Evolutionary conservation across 805 yeast genomes (phyloP).

Genomic region (Cyberlindnera xylosilytica): DNA sequence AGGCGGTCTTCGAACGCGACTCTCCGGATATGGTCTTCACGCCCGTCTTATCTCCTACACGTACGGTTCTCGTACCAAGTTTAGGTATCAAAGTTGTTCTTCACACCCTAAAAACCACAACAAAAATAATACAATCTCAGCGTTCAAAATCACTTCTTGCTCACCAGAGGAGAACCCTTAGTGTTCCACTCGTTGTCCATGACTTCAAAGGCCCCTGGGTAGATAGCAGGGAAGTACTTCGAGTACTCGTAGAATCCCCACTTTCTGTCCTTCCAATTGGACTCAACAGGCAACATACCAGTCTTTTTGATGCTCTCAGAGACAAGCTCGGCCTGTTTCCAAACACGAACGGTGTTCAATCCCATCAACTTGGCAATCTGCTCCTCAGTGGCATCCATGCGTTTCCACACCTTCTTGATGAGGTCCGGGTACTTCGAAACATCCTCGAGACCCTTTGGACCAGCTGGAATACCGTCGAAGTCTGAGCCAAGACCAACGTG

Average conservation of each 20-base stretch:
- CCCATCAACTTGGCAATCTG: conserved; percentile 44
- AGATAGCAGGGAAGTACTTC: conserved; percentile 36
- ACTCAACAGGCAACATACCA: conserved; percentile 29
- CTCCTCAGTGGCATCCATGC: conserved; percentile 40
- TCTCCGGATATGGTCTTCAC: too few species aligned
- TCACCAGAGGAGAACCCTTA: too few species aligned
- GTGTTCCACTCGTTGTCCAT: conserved; percentile 12
- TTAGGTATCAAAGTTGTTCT: too few species aligned
- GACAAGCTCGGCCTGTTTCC: conserved; percentile 39
- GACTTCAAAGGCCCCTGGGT: conserved; percentile 29
- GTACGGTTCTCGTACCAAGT: too few species aligned
- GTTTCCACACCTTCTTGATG: conserved; percentile 32
- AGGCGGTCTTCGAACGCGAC: too few species aligned
- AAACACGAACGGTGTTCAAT: conserved; percentile 41
- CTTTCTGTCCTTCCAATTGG: conserved; percentile 39
- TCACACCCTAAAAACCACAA: too few species aligned
- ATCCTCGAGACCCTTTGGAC: conserved; percentile 51
- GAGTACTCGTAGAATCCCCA: conserved; percentile 39
- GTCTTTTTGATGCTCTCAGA: conserved; percentile 27
- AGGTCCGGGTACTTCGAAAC: conserved; percentile 54
- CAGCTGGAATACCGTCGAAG: conserved; percentile 49
- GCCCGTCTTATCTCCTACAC: too few species aligned
- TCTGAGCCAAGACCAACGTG: conserved; percentile 51
- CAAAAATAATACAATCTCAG: too few species aligned
- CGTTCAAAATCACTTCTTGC: too few species aligned